These are phyloP conservation scores for Eutypella sp. DNA, from an alignment of 2,329 filamentous ascomycete species.

Conservation along the genomic window DNA sequence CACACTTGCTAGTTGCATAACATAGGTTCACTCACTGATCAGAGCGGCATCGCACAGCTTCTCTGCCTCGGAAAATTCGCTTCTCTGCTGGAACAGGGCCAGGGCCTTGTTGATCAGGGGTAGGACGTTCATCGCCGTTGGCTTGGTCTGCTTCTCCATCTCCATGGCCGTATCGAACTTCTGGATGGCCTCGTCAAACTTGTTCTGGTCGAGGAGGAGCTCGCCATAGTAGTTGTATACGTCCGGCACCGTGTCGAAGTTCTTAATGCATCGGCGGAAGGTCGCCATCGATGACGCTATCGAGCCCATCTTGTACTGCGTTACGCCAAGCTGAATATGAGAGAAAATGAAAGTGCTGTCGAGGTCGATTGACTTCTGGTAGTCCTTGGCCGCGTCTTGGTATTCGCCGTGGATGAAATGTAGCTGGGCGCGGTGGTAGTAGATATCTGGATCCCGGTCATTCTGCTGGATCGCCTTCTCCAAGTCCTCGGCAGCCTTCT, in stretches of 20 bases:
- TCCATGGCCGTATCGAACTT: constrained; percentile 99
- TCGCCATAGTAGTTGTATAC: constrained; percentile 99
- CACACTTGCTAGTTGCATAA: constrained; percentile 11
- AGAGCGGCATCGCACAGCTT: constrained; percentile 95
- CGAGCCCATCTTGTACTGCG: constrained; percentile 99
- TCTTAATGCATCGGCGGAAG: constrained; percentile 96
- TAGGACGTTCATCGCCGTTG: constrained; percentile 93
- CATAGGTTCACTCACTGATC: constrained; percentile 66
- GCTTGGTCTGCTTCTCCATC: constrained; percentile 93
- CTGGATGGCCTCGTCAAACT: constrained; percentile 90
- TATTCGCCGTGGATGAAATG: constrained; percentile 98
- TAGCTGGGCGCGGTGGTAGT: constrained; percentile 96
- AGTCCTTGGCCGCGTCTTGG: constrained; percentile 90
- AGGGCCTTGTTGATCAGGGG: constrained; percentile 98
- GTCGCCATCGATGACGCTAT: constrained; percentile 98
- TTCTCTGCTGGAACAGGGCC: constrained; percentile 96
- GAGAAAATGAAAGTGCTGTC: constrained; percentile 98
- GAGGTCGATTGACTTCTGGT: constrained; percentile 97
- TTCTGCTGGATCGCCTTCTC: constrained; percentile 80
- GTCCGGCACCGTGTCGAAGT: constrained; percentile 92
- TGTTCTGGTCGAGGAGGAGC: constrained; percentile 91
- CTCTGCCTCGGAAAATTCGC: constrained; percentile 91
- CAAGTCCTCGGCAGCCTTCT: constrained; percentile 85
- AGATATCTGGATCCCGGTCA: constrained; percentile 88
- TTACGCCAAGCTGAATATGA: constrained; percentile 97